A percentile compares a stretch with the other conserved stretches of the same genome.
Conservation (phyloP, 305 asterid genomes). For the Fraxinus greggii region DNA sequence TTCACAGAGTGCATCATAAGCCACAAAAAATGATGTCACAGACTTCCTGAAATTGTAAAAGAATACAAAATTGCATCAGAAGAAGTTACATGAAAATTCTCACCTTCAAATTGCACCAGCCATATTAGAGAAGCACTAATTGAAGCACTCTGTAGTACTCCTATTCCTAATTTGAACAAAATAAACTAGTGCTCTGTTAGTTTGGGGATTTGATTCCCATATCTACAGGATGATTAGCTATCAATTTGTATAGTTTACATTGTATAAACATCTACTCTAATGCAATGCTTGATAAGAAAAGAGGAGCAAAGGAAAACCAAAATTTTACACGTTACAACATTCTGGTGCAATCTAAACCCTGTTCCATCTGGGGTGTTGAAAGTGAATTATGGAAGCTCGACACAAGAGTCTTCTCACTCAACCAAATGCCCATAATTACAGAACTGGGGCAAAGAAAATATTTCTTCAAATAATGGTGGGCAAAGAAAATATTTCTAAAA, state of each 20-base stretch:
- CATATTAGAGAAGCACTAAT: conserved; percentile 10
- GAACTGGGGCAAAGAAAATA: background rate
- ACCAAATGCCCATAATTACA: background rate
- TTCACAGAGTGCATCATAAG: conserved; percentile 89
- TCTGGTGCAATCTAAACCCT: background rate
- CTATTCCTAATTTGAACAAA: background rate
- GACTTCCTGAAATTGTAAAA: conserved; percentile 68
- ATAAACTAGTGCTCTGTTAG: background rate
- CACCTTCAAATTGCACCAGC: conserved; percentile 21
- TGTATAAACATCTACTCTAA: background rate
- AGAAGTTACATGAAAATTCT: conserved; percentile 2
- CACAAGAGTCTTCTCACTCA: background rate
- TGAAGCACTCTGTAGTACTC: background rate
- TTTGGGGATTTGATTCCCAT: background rate
- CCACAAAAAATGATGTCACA: conserved; percentile 88
- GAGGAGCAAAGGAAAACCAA: background rate
- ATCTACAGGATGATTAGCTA: background rate
- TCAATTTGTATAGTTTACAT: background rate
- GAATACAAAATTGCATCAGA: conserved; percentile 20
- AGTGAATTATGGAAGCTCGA: background rate
- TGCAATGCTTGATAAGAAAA: background rate
- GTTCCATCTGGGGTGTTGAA: background rate
- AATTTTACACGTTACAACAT: background rate
- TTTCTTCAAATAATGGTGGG: background rate
- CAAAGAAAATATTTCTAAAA: background rate